Conservation (phyloP, 164 flowering plant genomes). For the Tetracentron sinense region DNA sequence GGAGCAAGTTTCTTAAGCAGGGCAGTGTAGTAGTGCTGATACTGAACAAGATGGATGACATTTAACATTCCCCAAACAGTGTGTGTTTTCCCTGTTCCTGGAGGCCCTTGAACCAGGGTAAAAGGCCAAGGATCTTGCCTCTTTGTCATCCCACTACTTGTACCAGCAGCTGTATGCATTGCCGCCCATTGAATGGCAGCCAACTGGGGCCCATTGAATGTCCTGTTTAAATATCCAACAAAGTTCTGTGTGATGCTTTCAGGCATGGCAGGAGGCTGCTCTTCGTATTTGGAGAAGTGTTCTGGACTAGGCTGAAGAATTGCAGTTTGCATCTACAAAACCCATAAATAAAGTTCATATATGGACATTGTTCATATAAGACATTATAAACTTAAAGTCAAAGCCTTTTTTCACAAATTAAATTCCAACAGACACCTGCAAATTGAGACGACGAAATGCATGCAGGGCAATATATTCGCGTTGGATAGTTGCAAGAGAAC, state of each 20-base stretch:
- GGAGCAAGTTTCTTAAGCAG: constrained; percentile 2
- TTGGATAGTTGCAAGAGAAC: constrained; percentile 72
- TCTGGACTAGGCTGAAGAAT: constrained; percentile 69
- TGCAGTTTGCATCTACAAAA: no score
- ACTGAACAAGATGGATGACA: no score
- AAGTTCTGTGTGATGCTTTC: neutral
- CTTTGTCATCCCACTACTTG: neutral
- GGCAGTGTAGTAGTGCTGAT: no score
- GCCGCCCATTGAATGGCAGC: neutral
- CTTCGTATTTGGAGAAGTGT: no score
- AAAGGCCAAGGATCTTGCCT: neutral
- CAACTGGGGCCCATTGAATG: neutral
- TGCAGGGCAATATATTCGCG: constrained; percentile 69
- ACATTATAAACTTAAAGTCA: neutral
- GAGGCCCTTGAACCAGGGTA: neutral
- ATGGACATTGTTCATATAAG: neutral
- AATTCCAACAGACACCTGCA: constrained; percentile 35
- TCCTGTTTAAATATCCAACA: neutral
- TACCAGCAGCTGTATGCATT: neutral
- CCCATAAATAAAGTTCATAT: neutral
- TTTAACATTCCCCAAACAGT: neutral
- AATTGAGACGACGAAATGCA: constrained; percentile 66
- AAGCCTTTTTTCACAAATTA: neutral
- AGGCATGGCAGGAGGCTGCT: no score
- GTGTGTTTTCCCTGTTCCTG: neutral